Base-by-base conservation (phyloP, 2,329 filamentous ascomycete genomes). In the Camillea tinctor region DNA sequence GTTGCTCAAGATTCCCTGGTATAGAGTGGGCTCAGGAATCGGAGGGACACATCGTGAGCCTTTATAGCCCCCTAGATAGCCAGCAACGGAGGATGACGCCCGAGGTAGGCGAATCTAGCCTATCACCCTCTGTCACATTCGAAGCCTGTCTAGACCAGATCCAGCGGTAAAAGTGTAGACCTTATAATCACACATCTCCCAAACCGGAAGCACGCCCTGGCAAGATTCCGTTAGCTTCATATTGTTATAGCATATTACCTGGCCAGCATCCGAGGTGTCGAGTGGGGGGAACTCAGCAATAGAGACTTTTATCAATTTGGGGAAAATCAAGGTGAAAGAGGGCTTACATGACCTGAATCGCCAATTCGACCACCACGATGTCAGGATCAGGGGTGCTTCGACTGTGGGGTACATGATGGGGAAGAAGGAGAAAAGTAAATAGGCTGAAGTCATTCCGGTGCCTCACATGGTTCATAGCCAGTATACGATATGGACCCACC, bases 391-490 rank as follows among this genome's bases (percentile, higher is more conserved):
- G 23, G 52, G 15, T 21, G 13, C 19, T 50, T 21, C 17, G 19
- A 11, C n/a, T 56, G 59, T 65, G 60, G 60, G 55, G 64, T 62
- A 57, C 61, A 59, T 59, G 44, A 55, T 44, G 48, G 55, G 21
- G n/a, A 24, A 22, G 19, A 26, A 30, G 21, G 11, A n/a, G n/a
- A 9, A 21, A 21, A 11, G 60, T 23, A 62, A 17, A 66, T 67
- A 67, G 65, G 61, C 65, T 67, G 65, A 67, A 67, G 20, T 23
- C 30, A 19, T 62, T 60, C 57, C 64, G 49, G 65, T 57, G 59
- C 44, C 48, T 50, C 50, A 21, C 50, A 56, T 64, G 54, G 63
- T 59, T 57, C 53, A 60, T 62, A 40, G 5, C 50, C 19, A 50
- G 49, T 60, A 61, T 67, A 67, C 61, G 54, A 51, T 60, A 62